These are phyloP conservation scores for Lepidium campestre DNA, from an alignment of 441 rosid species.

Conservation along the genomic window DNA sequence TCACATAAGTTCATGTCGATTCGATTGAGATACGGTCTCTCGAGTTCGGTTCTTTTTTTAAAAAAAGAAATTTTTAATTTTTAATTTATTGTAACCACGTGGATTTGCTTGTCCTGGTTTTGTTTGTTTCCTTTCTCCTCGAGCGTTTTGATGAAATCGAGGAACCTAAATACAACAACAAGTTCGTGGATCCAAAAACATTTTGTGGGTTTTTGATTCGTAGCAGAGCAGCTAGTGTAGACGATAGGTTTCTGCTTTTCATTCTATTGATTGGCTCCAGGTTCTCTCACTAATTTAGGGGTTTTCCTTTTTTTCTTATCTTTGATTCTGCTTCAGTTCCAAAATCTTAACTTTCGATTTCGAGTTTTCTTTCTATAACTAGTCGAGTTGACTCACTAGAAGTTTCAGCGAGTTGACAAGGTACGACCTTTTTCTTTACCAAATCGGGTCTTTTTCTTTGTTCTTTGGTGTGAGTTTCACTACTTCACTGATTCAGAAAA, in stretches of 20 bases:
- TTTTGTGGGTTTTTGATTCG: not conserved
- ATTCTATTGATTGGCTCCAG: not conserved
- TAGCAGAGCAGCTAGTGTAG: not conserved
- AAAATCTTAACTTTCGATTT: not conserved
- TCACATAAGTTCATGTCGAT: constrained; percentile 25
- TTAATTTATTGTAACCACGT: constrained; percentile 22
- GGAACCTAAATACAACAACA: constrained; percentile 6
- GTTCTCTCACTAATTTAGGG: not conserved
- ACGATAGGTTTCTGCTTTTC: not conserved
- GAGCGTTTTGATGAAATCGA: constrained; percentile 20
- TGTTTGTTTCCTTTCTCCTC: not conserved
- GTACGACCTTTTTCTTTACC: not conserved
- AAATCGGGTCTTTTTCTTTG: not conserved
- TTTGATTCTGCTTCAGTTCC: not conserved
- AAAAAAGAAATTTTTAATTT: not conserved
- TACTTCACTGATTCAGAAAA: not conserved
- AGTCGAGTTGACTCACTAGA: constrained; percentile 7
- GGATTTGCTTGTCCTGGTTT: constrained; percentile 30
- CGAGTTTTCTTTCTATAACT: constrained; percentile 2
- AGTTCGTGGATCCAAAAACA: constrained; percentile 20
- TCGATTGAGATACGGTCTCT: constrained; percentile 27
- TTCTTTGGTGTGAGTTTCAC: not conserved
- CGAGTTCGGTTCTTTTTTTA: not conserved
- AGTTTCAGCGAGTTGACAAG: not conserved
- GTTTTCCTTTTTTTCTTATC: not conserved